These are phyloP conservation scores for Micractinium sp. DNA, from an alignment of 139 green algal species.

Conservation along the genomic window DNA sequence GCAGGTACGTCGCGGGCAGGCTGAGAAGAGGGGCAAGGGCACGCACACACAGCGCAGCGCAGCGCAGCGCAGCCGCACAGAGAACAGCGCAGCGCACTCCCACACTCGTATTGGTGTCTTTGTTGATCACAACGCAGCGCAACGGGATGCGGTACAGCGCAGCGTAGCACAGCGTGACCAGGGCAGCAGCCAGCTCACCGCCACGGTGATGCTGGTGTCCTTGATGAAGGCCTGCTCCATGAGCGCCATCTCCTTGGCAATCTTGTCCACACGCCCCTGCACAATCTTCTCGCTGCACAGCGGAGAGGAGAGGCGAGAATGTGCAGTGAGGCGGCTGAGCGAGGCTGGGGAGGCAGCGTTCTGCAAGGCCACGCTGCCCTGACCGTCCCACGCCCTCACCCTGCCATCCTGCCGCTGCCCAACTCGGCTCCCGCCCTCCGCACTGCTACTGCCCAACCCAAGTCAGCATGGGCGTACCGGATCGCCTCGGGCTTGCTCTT, in stretches of 20 bases:
- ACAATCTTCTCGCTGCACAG: constrained; percentile 91
- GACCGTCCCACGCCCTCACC: too few relatives aligned
- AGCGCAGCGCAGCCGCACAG: too few relatives aligned
- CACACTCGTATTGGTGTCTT: too few relatives aligned
- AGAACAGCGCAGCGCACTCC: too few relatives aligned
- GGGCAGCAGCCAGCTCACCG: neutral
- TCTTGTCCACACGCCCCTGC: constrained; percentile 92
- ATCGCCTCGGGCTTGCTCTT: constrained; percentile 95
- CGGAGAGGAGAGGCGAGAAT: neutral
- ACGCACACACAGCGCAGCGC: too few relatives aligned
- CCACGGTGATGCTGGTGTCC: constrained; percentile 90
- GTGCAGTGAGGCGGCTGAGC: neutral
- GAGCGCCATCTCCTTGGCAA: constrained; percentile 84
- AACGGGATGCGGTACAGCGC: neutral
- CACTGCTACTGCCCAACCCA: too few relatives aligned
- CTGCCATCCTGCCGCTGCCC: too few relatives aligned
- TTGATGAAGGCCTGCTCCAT: constrained; percentile 94
- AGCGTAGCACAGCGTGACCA: too few relatives aligned
- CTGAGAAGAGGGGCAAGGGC: neutral
- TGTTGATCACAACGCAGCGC: neutral
- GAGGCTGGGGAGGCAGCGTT: too few relatives aligned
- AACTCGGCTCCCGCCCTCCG: too few relatives aligned
- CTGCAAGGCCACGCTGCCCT: too few relatives aligned
- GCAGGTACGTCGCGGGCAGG: neutral
- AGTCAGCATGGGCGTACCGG: constrained; percentile 42